Evolutionary conservation across 139 green algal species (phyloP).

Genomic region (Micractinium sp.): DNA sequence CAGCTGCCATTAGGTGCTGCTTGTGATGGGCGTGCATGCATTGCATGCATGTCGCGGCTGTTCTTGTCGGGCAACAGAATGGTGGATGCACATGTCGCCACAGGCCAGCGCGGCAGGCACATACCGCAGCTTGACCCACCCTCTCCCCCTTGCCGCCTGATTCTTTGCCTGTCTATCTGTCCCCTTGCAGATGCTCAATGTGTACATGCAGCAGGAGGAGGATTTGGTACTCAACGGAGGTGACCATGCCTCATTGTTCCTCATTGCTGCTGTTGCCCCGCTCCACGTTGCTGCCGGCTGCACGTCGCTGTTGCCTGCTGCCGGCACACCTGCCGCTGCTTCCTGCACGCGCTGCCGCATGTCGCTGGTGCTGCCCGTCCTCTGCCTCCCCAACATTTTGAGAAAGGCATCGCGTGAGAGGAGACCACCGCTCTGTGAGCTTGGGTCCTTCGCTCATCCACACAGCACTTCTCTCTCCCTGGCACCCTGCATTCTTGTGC

Average conservation of each 20-base stretch:
- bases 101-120: neutral
- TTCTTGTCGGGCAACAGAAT: no score
- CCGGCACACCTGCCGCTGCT: neutral
- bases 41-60: no score
- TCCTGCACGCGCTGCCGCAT: neutral
- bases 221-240: slow-evolving; percentile 55
- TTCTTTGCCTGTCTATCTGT: neutral
- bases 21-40: no score
- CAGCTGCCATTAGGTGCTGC: no score
- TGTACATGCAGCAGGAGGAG: slow-evolving; percentile 62
- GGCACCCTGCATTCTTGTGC: neutral
- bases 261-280: neutral
- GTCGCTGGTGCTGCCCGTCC: neutral
- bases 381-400: no score
- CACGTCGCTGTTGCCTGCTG: neutral
- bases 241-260: neutral
- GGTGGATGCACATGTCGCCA: no score
- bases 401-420: no score
- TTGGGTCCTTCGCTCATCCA: neutral
- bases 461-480: neutral
- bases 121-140: neutral
- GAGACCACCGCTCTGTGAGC: no score
- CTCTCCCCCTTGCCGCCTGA: neutral
- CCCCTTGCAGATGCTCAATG: slow-evolving; percentile 68
- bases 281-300: neutral